Evolutionary conservation across 1,139 yeast genomes (phyloP), one percentile per base, ranked within the genome.

Genomic region (Debaryomyces singareniensis): DNA sequence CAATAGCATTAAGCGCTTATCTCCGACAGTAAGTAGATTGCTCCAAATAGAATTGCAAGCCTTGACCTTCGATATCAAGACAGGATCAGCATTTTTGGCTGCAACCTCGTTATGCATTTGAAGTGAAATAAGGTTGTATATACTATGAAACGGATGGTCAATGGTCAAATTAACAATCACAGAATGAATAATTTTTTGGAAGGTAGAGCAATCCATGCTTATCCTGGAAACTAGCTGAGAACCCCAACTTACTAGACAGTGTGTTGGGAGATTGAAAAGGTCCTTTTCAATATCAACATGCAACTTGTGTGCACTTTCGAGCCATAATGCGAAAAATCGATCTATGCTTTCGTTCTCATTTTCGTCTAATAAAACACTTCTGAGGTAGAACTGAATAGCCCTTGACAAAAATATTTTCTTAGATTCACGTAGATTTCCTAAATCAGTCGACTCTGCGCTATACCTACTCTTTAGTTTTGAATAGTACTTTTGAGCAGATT

Each of bases 261-360:
- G 61, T 13, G 71, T 62, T 0, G 94, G 81, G 18, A 85, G 56
- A 0, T 34, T 32, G 2, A 49, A 40, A 3, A 71, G 51, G 12
- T 64, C 56, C 1, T 52, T 37, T n/a, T 44, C 37, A 3, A 71
- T 52, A 5, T 42, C 36, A 3, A 37, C 34, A 18, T 18, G n/a
- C 9, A n/a, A 18, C 5, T 15, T 5, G 13, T 9, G 13, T 3
- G 76, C 64, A 41, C 71, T 69, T 35, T 81, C 84, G 25, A 91
- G 63, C 95, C 96, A 89, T n/a, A 89, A 53, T 0, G 93, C 82
- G 49, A 89, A 79, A 38, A 89, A 80, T 32, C 84, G 71, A 42
- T 86, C 95, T 30, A 82, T 60, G 35, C 75, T 80, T 35, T 76
- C 80, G 32, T 69, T 74, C 29, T 69, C 70, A 36, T 61, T 66